phyloP scores from a whole-genome alignment of 352 stramenopile genomes.

The Globisporangium paddicum region DNA sequence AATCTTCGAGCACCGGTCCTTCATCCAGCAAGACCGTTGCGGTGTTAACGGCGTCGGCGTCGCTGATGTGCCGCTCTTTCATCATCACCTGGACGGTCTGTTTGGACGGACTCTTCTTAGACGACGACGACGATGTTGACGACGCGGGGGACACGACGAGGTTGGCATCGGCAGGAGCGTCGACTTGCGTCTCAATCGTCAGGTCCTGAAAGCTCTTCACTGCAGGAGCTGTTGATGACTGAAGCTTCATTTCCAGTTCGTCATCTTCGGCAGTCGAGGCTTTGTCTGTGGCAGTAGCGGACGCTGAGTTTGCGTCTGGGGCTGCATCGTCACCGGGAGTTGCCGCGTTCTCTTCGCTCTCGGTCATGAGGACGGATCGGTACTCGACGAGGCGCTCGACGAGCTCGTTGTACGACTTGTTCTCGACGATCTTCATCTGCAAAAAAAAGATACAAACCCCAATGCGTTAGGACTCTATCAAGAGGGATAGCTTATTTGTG shows the following conservation, averaged over 20 bases:
- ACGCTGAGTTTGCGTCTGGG: background rate
- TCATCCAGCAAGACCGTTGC: conserved; percentile 67
- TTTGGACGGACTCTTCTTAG: conserved; percentile 60
- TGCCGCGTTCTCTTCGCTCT: conserved; percentile 22
- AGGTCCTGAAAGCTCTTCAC: conserved; percentile 26
- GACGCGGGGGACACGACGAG: conserved; percentile 5
- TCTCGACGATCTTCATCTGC: conserved; percentile 70
- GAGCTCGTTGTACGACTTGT: conserved; percentile 97
- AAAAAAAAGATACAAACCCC: background rate
- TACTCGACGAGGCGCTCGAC: conserved; percentile 93
- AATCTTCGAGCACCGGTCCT: conserved; percentile 80
- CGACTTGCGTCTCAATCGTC: conserved; percentile 36
- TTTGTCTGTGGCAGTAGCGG: conserved; percentile 7
- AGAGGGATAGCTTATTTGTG: background rate
- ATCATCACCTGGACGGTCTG: conserved; percentile 70
- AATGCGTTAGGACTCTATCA: too few species aligned
- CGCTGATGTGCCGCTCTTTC: conserved; percentile 72
- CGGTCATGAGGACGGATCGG: conserved; percentile 63
- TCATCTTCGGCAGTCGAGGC: background rate
- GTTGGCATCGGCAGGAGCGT: background rate
- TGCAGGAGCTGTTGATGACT: background rate
- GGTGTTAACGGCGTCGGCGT: conserved; percentile 52
- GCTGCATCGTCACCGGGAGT: background rate
- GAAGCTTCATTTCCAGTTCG: conserved; percentile 11
- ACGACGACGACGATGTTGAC: conserved; percentile 17